Percentiles rank a stretch among this genome's conserved stretches.
Evolutionary conservation across 257 asterid genomes (phyloP).

Genomic region (Nicotiana tomentosiformis): DNA sequence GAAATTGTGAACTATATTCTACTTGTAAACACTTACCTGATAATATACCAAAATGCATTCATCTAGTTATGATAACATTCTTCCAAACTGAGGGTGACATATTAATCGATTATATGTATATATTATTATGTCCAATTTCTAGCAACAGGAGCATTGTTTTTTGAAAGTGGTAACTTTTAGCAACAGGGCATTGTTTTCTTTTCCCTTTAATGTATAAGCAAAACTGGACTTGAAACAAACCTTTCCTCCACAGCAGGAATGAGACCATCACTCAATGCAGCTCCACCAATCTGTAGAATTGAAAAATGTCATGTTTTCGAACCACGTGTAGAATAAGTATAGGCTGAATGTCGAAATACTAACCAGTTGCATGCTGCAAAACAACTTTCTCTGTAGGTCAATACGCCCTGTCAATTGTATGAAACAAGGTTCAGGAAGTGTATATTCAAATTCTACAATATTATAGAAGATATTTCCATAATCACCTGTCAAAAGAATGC

Average conservation of each 20-base stretch:
- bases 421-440: slow-evolving; percentile 19
- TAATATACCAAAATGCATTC: background rate
- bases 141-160: background rate
- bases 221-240: slow-evolving; percentile 31
- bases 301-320: slow-evolving; percentile 18
- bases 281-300: slow-evolving; percentile 80
- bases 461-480: slow-evolving; percentile 4
- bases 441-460: slow-evolving; percentile 4
- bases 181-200: background rate
- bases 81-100: background rate
- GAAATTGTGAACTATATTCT: background rate
- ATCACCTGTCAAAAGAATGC: slow-evolving; percentile 83
- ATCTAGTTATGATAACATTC: background rate
- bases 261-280: slow-evolving; percentile 74
- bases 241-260: slow-evolving; percentile 94
- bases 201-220: background rate
- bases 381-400: slow-evolving; percentile 90
- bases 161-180: background rate
- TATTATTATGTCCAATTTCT: background rate
- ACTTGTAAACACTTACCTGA: background rate
- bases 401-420: slow-evolving; percentile 58
- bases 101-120: background rate
- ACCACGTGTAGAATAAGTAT: background rate
- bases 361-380: slow-evolving; percentile 97
- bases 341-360: slow-evolving; percentile 21